A percentile compares a stretch with the other conserved stretches of the same genome.
These are phyloP conservation scores for Jatropha podagrica DNA, from an alignment of 441 rosid species.

Conservation along the genomic window DNA sequence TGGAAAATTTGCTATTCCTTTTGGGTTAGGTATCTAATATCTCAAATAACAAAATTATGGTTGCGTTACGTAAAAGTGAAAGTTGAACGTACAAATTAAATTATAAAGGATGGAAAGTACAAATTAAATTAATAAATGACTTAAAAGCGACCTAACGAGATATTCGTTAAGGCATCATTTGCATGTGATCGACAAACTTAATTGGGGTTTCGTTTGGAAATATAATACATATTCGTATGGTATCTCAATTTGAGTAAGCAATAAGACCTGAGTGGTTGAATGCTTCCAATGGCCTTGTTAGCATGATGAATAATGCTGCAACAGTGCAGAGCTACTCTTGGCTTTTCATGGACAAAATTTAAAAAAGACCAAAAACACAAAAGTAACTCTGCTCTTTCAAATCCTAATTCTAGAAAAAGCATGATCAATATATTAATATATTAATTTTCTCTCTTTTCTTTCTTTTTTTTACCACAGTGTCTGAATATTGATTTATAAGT, in stretches of 20 bases:
- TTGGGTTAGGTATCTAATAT: too few relatives aligned
- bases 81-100: too few relatives aligned
- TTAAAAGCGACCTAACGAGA: too few relatives aligned
- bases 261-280: neutral
- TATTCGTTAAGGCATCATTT: too few relatives aligned
- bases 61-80: too few relatives aligned
- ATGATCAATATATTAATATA: neutral
- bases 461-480: too few relatives aligned
- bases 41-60: too few relatives aligned
- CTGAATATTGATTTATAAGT: too few relatives aligned
- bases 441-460: neutral
- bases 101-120: too few relatives aligned
- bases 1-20: too few relatives aligned
- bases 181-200: neutral
- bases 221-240: too few relatives aligned
- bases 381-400: neutral
- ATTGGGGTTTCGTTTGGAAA: neutral
- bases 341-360: neutral
- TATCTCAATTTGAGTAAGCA: neutral
- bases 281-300: neutral
- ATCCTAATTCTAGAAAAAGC: neutral
- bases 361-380: neutral
- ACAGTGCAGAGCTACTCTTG: neutral
- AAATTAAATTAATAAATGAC: too few relatives aligned
- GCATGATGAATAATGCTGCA: neutral